These are phyloP conservation scores for Sistotremastrum suecicum DNA, from an alignment of 768 basidiomycete species.

Conservation along the genomic window DNA sequence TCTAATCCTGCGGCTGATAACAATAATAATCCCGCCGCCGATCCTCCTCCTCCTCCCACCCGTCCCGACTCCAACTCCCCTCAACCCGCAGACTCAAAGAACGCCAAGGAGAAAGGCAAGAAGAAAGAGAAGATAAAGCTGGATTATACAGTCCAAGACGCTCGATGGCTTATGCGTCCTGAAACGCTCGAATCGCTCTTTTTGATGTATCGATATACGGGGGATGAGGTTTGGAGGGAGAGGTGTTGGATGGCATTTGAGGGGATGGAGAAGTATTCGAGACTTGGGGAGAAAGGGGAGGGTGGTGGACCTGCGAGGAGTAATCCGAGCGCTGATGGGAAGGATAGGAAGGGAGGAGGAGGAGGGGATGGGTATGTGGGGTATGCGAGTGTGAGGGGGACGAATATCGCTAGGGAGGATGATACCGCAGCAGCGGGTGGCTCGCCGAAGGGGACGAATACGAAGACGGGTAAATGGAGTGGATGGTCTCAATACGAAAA, in stretches of 20 bases:
- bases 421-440: no score
- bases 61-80: no score
- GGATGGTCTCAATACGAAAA: background rate
- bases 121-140: background rate
- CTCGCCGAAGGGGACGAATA: no score
- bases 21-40: no score
- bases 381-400: constrained; percentile 7
- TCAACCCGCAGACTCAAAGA: no score
- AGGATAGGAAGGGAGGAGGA: no score
- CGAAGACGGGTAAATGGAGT: no score
- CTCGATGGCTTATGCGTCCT: constrained; percentile 9
- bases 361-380: constrained; percentile 4
- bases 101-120: no score
- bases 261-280: constrained; percentile 9
- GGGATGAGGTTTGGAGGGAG: constrained; percentile 12
- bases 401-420: background rate
- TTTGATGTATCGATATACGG: constrained; percentile 12
- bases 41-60: no score
- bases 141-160: constrained; percentile 8
- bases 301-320: no score
- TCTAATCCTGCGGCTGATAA: no score
- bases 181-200: constrained; percentile 16
- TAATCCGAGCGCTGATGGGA: no score
- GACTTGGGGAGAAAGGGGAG: background rate
- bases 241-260: constrained; percentile 14